Conservation (phyloP, 2,329 filamentous ascomycete species). For the Fusarium odoratissimum region DNA sequence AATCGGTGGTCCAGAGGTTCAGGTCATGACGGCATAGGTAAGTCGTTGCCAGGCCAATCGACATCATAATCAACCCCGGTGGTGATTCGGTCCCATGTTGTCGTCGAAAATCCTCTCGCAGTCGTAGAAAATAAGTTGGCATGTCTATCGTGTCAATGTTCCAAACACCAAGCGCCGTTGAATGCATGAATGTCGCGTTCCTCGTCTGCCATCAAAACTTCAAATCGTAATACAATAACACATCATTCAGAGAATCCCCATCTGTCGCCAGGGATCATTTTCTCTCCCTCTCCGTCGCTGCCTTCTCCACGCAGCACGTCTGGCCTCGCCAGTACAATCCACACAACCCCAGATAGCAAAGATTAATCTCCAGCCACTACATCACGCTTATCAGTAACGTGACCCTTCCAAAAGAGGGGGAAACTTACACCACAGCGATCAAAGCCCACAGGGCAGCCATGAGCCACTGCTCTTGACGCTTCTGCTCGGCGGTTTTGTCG, state of each 20-base stretch:
- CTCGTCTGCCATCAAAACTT: background rate
- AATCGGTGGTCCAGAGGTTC: background rate
- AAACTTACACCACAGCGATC: constrained; percentile 44
- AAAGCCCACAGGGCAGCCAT: constrained; percentile 40
- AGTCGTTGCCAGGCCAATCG: background rate
- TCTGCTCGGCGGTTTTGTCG: constrained; percentile 13
- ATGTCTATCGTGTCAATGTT: background rate
- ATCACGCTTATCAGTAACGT: constrained; percentile 1
- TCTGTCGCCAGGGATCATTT: constrained; percentile 39
- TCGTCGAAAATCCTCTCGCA: background rate
- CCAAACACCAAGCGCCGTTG: constrained; percentile 14
- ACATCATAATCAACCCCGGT: background rate
- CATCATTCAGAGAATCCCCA: constrained; percentile 31
- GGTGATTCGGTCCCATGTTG: background rate
- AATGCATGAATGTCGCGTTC: constrained; percentile 11
- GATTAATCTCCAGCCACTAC: constrained; percentile 45
- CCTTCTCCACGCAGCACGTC: constrained; percentile 32
- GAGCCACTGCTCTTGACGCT: constrained; percentile 32
- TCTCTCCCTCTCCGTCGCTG: constrained; percentile 23
- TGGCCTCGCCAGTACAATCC: constrained; percentile 44
- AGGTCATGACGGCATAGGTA: background rate
- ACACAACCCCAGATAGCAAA: constrained; percentile 47
- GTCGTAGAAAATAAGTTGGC: background rate
- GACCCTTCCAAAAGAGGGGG: background rate
- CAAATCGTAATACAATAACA: constrained; percentile 11